Evolutionary conservation across 805 yeast genomes (phyloP).

Genomic region (Candida vartiovaarae): DNA sequence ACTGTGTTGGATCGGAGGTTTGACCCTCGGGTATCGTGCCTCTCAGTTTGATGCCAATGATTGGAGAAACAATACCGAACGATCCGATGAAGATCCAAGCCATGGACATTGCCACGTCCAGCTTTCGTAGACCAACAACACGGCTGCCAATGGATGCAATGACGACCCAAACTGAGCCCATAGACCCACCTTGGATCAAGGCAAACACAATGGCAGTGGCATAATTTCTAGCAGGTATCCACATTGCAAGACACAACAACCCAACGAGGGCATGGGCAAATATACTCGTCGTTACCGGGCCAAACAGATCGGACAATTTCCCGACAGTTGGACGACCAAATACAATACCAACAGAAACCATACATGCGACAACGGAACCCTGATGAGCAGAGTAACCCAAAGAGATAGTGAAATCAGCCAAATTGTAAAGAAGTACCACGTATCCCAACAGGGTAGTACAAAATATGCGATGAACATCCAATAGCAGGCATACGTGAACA

Average conservation of each 20-base stretch:
- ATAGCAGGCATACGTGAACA: slow-evolving; percentile 34
- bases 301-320: slow-evolving; percentile 40
- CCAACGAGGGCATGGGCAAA: slow-evolving; percentile 32
- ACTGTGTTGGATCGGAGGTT: slow-evolving; percentile 36
- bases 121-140: slow-evolving; percentile 44
- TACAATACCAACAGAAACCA: slow-evolving; percentile 51
- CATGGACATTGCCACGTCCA: slow-evolving; percentile 43
- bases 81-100: slow-evolving; percentile 47
- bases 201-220: slow-evolving; percentile 51
- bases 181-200: slow-evolving; percentile 44
- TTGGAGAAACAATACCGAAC: slow-evolving; percentile 48
- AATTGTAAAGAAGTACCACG: slow-evolving; percentile 49
- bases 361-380: slow-evolving; percentile 53
- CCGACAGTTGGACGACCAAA: slow-evolving; percentile 55
- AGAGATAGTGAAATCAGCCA: slow-evolving; percentile 54
- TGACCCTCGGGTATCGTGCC: slow-evolving; percentile 21
- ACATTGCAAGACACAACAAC: slow-evolving; percentile 39
- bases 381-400: slow-evolving; percentile 49
- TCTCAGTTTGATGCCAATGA: slow-evolving; percentile 50
- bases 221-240: slow-evolving; percentile 51
- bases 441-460: slow-evolving; percentile 52
- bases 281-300: slow-evolving; percentile 45
- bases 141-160: slow-evolving; percentile 45
- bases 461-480: slow-evolving; percentile 36
- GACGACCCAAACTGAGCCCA: slow-evolving; percentile 59